A percentile compares a stretch with the other conserved stretches of the same genome.
These are phyloP conservation scores for Mycosphaerelloides madeirae DNA, from an alignment of 2,329 filamentous ascomycete species.

Conservation along the genomic window DNA sequence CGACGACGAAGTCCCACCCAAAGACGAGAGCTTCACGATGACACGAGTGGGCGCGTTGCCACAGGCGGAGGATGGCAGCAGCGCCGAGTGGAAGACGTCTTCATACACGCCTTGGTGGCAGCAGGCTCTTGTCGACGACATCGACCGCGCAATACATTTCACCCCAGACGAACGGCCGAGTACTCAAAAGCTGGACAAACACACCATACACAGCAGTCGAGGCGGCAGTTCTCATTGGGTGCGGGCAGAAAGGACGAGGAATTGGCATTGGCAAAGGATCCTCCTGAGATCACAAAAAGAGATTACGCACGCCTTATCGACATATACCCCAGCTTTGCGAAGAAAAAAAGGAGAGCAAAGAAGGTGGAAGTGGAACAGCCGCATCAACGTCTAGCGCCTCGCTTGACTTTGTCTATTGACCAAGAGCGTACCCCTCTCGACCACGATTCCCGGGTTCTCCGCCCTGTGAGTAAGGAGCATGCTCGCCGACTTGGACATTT, in stretches of 20 bases:
- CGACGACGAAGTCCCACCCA: too few relatives aligned
- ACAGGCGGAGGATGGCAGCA: not conserved
- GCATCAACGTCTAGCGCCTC: constrained; percentile 25
- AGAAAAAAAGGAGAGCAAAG: constrained; percentile 1
- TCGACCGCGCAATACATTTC: constrained; percentile 10
- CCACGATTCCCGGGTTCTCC: constrained; percentile 12
- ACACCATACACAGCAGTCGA: too few relatives aligned
- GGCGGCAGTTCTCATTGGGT: too few relatives aligned
- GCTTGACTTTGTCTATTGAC: constrained; percentile 26
- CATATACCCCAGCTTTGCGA: constrained; percentile 35
- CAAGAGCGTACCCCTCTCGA: constrained; percentile 20
- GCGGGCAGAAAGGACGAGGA: too few relatives aligned
- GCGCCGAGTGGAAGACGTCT: constrained; percentile 45
- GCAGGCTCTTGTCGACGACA: constrained; percentile 51
- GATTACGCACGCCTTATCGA: constrained; percentile 48
- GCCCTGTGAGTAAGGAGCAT: constrained; percentile 23
- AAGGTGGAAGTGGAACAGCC: not conserved
- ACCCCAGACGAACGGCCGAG: not conserved
- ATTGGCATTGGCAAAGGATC: too few relatives aligned
- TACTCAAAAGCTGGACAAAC: not conserved
- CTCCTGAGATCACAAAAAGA: constrained; percentile 33
- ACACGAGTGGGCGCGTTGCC: too few relatives aligned
- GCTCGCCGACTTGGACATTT: constrained; percentile 16
- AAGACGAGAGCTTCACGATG: too few relatives aligned
- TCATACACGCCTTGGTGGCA: constrained; percentile 50